Evolutionary conservation across 257 asterid genomes (phyloP), one percentile per base, ranked within the genome.

Genomic region (Solanum medicagineum): DNA sequence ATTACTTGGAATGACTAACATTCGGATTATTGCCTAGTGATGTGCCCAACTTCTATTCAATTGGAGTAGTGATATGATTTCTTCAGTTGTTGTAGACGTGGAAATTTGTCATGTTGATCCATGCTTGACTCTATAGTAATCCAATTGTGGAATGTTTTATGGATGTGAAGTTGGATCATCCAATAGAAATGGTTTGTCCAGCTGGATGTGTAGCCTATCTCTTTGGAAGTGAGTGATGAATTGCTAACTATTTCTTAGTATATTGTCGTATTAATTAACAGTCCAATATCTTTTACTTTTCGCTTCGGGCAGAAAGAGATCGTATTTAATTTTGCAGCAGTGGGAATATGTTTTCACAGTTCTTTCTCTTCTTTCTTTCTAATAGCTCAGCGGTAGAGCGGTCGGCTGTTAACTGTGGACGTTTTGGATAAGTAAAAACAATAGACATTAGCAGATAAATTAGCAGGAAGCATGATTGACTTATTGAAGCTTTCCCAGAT

Each of bases 141-240:
- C 54, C 40, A 51, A 59, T 22, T 65, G 26, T 51, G 15, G 65
- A n/a, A n/a, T 63, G 59, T 68, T 71, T 62, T 17, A n/a, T 29
- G 24, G 59, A 40, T 71, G 70, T 55, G 77, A 29, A 51, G 81
- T 81, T 83, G 74, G 68, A 77, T 42, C 32, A 26, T 59, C 81
- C 74, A 53, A 60, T 65, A 15, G 45, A 19, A 65, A 86, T 87
- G 89, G 85, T 79, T 45, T 66, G 66, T 69, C 60, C 49, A 84
- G 36, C 53, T 9, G 68, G 69, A 83, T 84, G 56, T 55, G 44
- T 84, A 42, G 49, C 59, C 44, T 42, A 36, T 60, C 45, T 77
- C 83, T 26, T 68, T 83, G 56, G 85, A 83, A 83, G 63, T 22
- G 29, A 51, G 51, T 53, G 86, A 53, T 69, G 81, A 59, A 69